Percentiles rank a stretch among this genome's conserved stretches.
Conservation (phyloP, 2,329 filamentous ascomycete genomes). For the Akanthomyces uredinophilus region DNA sequence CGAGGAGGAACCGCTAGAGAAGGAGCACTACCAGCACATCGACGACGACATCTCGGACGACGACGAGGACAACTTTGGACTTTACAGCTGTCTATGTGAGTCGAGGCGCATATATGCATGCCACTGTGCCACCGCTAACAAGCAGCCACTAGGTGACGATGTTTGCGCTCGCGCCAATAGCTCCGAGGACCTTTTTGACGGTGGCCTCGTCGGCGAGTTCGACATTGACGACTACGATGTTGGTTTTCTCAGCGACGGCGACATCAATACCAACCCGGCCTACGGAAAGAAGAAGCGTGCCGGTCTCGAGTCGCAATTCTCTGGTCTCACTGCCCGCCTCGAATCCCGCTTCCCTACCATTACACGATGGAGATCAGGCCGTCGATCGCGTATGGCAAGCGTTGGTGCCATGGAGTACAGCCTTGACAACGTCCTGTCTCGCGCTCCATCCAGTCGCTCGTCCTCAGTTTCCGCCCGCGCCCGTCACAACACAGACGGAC, state of each 20-base stretch:
- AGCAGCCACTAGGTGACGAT: constrained; percentile 48
- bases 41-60: constrained; percentile 33
- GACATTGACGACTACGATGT: constrained; percentile 58
- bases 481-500: constrained; percentile 39
- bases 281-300: constrained; percentile 50
- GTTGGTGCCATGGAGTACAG: constrained; percentile 75
- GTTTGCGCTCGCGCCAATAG: constrained; percentile 53
- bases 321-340: constrained; percentile 60
- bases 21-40: constrained; percentile 54
- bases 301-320: constrained; percentile 53
- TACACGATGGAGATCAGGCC: constrained; percentile 44
- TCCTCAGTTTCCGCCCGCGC: constrained; percentile 67
- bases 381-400: constrained; percentile 40
- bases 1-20: constrained; percentile 73
- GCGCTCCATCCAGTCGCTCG: constrained; percentile 67
- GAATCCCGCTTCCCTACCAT: constrained; percentile 55
- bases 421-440: constrained; percentile 70
- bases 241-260: constrained; percentile 61
- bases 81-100: constrained; percentile 72
- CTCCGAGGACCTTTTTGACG: constrained; percentile 34
- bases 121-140: constrained; percentile 21
- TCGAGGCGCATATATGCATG: constrained; percentile 22
- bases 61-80: constrained; percentile 33
- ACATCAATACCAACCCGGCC: constrained; percentile 43
- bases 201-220: constrained; percentile 35